A percentile compares a stretch with the other conserved stretches of the same genome.
Conservation (phyloP, 495 filamentous ascomycete genomes). For the Xylaria palmicola region DNA sequence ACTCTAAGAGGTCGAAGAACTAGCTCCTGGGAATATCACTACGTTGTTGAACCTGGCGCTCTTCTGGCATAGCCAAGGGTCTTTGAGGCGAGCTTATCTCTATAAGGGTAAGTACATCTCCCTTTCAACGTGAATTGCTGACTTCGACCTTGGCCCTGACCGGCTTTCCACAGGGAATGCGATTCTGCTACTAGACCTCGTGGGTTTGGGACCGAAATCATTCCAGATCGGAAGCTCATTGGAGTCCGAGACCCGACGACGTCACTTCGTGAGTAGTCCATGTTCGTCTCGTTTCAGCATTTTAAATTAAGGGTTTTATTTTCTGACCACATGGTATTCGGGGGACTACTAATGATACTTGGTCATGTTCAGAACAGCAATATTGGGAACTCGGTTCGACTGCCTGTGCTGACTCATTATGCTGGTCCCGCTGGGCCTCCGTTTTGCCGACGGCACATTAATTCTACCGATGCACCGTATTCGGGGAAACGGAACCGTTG, state of each 20-base stretch:
- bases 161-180: neutral
- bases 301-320: too few relatives aligned
- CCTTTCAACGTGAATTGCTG: neutral
- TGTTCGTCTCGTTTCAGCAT: too few relatives aligned
- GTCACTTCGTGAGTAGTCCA: too few relatives aligned
- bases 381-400: too few relatives aligned
- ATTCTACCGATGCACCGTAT: too few relatives aligned
- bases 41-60: neutral
- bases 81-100: neutral
- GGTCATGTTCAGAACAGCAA: too few relatives aligned
- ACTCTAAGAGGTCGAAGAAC: neutral
- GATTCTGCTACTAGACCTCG: slow-evolving; percentile 3
- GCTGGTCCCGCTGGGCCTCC: too few relatives aligned
- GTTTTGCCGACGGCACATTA: too few relatives aligned
- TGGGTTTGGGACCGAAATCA: neutral
- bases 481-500: too few relatives aligned
- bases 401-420: too few relatives aligned
- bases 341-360: too few relatives aligned
- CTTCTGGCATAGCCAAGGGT: neutral
- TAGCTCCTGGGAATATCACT: neutral
- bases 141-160: neutral
- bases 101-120: slow-evolving; percentile 1
- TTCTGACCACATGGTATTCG: too few relatives aligned
- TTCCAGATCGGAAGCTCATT: neutral
- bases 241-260: slow-evolving; percentile 4